Conservation (phyloP, 2,329 filamentous ascomycete genomes). For the Apiospora phragmitis region DNA sequence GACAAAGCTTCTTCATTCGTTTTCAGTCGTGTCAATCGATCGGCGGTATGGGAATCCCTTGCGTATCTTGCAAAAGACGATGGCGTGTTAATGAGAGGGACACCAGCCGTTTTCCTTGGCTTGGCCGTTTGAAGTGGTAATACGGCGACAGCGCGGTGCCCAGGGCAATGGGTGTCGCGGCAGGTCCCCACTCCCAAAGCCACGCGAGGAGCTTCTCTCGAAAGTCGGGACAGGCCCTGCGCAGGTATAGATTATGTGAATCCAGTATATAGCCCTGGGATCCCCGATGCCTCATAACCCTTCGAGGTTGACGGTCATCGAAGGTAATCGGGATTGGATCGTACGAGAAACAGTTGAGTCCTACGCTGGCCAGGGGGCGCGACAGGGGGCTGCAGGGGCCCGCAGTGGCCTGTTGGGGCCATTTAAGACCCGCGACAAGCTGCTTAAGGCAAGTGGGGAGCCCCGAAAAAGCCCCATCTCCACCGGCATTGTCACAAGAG, state of each 20-base stretch:
- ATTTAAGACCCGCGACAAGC: not conserved
- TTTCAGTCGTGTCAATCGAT: not conserved
- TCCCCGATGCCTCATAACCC: not conserved
- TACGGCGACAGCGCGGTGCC: not conserved
- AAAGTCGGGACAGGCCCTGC: not conserved
- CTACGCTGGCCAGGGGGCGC: not conserved
- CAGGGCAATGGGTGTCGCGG: not conserved
- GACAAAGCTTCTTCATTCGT: not conserved
- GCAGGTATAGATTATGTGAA: not conserved
- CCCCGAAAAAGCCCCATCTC: not conserved
- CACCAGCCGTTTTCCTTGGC: not conserved
- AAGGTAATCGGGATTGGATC: slow-evolving; percentile 7
- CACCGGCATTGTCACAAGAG: not conserved
- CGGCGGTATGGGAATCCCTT: not conserved
- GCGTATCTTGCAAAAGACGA: not conserved
- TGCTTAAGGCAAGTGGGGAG: not conserved
- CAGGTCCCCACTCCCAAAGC: not conserved
- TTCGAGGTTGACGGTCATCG: not conserved
- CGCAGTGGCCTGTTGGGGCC: not conserved
- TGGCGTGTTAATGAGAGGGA: not conserved
- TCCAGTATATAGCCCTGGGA: not conserved
- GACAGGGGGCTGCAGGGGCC: not conserved
- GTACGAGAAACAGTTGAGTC: not conserved
- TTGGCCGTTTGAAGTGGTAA: slow-evolving; percentile 6
- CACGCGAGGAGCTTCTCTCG: not conserved